Conservation (phyloP, 805 yeast species). For the Yamadazyma kitorensis region DNA sequence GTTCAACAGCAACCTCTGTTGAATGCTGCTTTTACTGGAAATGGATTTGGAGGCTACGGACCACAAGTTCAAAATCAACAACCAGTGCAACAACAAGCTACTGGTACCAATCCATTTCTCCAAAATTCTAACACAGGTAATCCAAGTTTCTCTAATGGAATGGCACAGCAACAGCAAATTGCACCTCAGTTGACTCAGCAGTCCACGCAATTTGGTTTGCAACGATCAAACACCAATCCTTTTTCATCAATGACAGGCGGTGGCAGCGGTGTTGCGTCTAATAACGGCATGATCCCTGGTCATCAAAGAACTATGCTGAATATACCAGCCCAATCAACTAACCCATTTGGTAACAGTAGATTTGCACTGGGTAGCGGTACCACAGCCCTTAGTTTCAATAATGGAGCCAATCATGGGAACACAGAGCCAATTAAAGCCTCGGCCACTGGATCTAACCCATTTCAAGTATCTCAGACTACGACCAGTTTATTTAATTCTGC, state of each 20-base stretch:
- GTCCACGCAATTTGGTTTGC: slow-evolving; percentile 15
- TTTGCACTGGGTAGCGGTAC: slow-evolving; percentile 31
- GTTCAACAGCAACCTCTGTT: slow-evolving; percentile 18
- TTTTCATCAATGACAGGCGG: slow-evolving; percentile 20
- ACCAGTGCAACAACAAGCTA: slow-evolving; percentile 15
- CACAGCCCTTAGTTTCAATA: slow-evolving; percentile 27
- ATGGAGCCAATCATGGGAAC: slow-evolving; percentile 1
- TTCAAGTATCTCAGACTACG: slow-evolving; percentile 42
- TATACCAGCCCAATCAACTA: slow-evolving; percentile 21
- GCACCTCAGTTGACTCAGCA: slow-evolving; percentile 10
- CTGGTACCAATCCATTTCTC: slow-evolving; percentile 21
- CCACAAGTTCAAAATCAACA: slow-evolving; percentile 24
- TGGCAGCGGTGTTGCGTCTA: too few relatives aligned
- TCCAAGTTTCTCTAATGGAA: slow-evolving; percentile 6
- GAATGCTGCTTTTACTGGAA: slow-evolving; percentile 45
- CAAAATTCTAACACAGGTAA: slow-evolving; percentile 11
- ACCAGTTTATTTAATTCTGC: slow-evolving; percentile 25
- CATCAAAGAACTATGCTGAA: background rate
- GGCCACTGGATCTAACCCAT: slow-evolving; percentile 62
- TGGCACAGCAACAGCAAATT: slow-evolving; percentile 13
- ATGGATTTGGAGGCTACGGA: slow-evolving; percentile 58
- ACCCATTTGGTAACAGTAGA: slow-evolving; percentile 46
- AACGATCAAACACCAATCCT: slow-evolving; percentile 35
- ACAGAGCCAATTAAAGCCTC: slow-evolving; percentile 21
- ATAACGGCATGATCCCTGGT: too few relatives aligned